Evolutionary conservation across 73 alveolate species (phyloP).

Genomic region (Tetrahymena malaccensis): DNA sequence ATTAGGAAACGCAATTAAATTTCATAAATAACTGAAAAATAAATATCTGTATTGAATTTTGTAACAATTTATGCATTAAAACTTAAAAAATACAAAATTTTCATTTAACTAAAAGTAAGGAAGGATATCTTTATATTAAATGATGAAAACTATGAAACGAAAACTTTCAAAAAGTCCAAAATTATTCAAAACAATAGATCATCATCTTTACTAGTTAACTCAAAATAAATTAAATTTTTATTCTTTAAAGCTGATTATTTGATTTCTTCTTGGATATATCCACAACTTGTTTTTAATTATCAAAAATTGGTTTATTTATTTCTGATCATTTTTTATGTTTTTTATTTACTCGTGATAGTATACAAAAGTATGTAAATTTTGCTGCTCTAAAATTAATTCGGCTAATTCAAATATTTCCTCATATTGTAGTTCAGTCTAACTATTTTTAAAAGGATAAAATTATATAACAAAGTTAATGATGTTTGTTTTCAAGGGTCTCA

Average conservation of each 20-base stretch:
- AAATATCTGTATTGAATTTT: too few species aligned
- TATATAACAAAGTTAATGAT: background rate
- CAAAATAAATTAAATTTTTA: background rate
- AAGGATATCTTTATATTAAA: too few species aligned
- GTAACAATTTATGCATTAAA: too few species aligned
- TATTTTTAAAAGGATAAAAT: background rate
- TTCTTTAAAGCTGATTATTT: background rate
- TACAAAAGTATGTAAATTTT: background rate
- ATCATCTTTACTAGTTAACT: background rate
- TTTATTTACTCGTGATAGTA: background rate
- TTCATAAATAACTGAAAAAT: too few species aligned
- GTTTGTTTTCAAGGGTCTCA: too few species aligned
- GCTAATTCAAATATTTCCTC: background rate
- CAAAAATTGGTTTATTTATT: background rate
- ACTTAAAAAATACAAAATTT: too few species aligned
- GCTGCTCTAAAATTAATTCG: background rate
- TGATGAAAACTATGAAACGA: too few species aligned
- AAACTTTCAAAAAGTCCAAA: too few species aligned
- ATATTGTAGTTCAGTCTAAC: background rate
- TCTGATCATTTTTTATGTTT: background rate
- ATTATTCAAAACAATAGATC: background rate
- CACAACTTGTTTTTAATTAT: background rate
- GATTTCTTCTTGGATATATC: background rate
- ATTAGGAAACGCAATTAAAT: too few species aligned
- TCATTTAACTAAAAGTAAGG: too few species aligned